These are phyloP conservation scores for Saprolegnia parasitica DNA, from an alignment of 352 stramenopile genomes.

Conservation along the genomic window DNA sequence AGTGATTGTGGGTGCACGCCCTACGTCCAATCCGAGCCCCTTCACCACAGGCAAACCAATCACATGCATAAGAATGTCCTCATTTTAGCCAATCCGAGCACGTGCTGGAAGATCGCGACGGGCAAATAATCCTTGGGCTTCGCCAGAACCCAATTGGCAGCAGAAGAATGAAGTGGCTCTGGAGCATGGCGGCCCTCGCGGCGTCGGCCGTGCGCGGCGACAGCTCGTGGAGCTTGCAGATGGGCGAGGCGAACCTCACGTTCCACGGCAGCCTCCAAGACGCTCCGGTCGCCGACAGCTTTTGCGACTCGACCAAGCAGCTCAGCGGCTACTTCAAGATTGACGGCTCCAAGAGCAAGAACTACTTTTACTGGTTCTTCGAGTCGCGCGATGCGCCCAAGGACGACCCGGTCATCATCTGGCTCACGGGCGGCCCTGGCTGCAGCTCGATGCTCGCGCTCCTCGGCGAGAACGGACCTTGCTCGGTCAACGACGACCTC, in stretches of 20 bases:
- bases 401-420: slow-evolving; percentile 94
- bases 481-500: slow-evolving; percentile 47
- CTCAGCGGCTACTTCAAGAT: slow-evolving; percentile 85
- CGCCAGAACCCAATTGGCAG: not conserved
- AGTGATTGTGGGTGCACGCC: not conserved
- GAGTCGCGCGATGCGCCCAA: slow-evolving; percentile 76
- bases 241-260: slow-evolving; percentile 5
- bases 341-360: slow-evolving; percentile 77
- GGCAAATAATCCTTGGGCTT: not conserved
- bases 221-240: slow-evolving; percentile 18
- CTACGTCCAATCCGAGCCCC: not conserved
- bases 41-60: not conserved
- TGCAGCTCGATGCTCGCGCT: slow-evolving; percentile 76
- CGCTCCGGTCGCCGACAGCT: slow-evolving; percentile 46
- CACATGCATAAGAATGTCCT: not conserved
- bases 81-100: not conserved
- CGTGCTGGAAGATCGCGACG: not conserved
- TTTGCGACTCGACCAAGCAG: slow-evolving; percentile 73
- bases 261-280: slow-evolving; percentile 20
- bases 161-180: slow-evolving; percentile 10
- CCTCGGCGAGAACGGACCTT: slow-evolving; percentile 57
- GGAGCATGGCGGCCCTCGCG: not conserved
- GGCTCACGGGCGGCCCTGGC: slow-evolving; percentile 90
- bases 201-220: slow-evolving; percentile 1
- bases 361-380: slow-evolving; percentile 98